Evolutionary conservation across 2,329 filamentous ascomycete genomes (phyloP).

Genomic region (Myriosclerotinia scirpicola): DNA sequence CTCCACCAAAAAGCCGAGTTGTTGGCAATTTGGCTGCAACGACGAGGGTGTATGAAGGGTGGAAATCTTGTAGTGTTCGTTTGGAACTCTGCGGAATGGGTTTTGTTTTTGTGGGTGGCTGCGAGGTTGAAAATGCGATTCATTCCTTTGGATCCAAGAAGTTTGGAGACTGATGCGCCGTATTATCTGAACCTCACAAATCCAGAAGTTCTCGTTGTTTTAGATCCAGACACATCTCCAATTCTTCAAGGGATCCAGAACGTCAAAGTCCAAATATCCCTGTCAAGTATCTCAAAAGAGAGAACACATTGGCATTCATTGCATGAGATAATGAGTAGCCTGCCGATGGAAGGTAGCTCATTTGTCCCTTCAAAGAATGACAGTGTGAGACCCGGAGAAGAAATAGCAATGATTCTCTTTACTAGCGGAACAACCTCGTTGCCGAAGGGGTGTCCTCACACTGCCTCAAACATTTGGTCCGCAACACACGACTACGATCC

Average conservation of each 20-base stretch:
- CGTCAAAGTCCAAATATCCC: neutral
- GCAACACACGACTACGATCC: slow-evolving; percentile 18
- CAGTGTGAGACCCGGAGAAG: neutral
- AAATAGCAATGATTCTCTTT: slow-evolving; percentile 28
- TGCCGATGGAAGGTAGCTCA: neutral
- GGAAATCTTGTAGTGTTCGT: slow-evolving; percentile 20
- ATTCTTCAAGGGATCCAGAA: neutral
- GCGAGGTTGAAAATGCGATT: slow-evolving; percentile 23
- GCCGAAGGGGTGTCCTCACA: slow-evolving; percentile 30
- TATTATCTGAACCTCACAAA: slow-evolving; percentile 6
- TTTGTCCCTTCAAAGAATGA: neutral
- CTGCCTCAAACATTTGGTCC: slow-evolving; percentile 18
- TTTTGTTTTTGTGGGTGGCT: slow-evolving; percentile 25
- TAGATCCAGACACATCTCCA: neutral
- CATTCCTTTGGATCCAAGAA: slow-evolving; percentile 22
- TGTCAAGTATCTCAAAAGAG: no score
- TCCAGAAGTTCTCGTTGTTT: neutral
- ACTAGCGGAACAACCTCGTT: slow-evolving; percentile 31
- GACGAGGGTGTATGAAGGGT: slow-evolving; percentile 5
- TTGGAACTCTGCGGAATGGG: slow-evolving; percentile 26
- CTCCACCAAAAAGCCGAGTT: neutral
- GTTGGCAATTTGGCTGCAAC: slow-evolving; percentile 3
- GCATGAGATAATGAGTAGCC: neutral
- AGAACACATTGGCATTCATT: neutral
- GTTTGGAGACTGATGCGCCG: neutral